These are phyloP conservation scores for Candida anglica DNA, from an alignment of 805 yeast genomes.

Conservation along the genomic window DNA sequence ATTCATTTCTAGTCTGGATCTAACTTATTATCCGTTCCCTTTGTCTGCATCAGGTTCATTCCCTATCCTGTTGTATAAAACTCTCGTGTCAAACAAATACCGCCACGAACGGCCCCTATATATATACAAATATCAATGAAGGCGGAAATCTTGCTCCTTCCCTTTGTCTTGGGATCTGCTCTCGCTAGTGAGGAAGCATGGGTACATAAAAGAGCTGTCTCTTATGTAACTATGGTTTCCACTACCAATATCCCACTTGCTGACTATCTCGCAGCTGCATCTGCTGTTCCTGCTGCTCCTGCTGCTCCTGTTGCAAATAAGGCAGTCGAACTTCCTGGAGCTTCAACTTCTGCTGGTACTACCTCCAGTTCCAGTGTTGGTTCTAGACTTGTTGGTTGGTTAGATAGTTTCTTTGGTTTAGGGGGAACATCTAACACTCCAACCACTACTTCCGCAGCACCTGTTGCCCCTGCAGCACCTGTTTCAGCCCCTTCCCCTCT, in stretches of 20 bases:
- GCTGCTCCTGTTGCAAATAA: conserved; percentile 21
- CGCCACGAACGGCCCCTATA: too few species aligned
- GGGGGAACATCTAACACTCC: conserved; percentile 13
- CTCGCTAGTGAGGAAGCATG: too few species aligned
- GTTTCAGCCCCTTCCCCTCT: conserved; percentile 22
- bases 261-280: conserved; percentile 3
- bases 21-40: too few species aligned
- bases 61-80: background rate
- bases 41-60: conserved; percentile 1
- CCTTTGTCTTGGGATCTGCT: conserved; percentile 1
- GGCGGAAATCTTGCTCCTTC: background rate
- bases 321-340: conserved; percentile 22
- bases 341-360: conserved; percentile 8
- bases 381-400: conserved; percentile 1
- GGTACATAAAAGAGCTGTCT: conserved; percentile 3
- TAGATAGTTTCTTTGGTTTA: conserved; percentile 4
- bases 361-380: conserved; percentile 4
- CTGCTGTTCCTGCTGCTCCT: conserved; percentile 23
- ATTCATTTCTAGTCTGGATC: too few species aligned
- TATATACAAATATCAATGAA: too few species aligned
- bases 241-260: conserved; percentile 3
- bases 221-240: background rate
- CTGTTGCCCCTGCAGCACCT: conserved; percentile 23
- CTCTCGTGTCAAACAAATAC: background rate
- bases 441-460: conserved; percentile 15